These are phyloP conservation scores for Triticum timopheevii DNA, from an alignment of 176 grass and related monocot species.

Conservation along the genomic window DNA sequence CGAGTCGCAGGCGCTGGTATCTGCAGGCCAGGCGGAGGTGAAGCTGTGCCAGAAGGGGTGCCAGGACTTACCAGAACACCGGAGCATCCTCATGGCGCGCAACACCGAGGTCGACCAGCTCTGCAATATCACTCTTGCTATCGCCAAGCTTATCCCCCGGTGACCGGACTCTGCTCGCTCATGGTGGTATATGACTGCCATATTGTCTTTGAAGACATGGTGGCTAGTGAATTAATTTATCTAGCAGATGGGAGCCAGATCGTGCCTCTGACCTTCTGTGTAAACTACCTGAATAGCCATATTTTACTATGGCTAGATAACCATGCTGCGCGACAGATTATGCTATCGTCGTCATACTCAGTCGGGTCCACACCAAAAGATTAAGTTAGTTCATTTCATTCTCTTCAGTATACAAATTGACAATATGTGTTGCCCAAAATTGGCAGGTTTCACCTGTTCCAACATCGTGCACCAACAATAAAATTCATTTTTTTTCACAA, in stretches of 20 bases:
- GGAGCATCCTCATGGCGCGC: slow-evolving; percentile 47
- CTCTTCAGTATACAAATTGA: neutral
- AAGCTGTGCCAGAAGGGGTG: slow-evolving; percentile 61
- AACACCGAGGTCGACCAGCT: slow-evolving; percentile 63
- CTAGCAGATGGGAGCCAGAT: neutral
- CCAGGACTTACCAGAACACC: slow-evolving; percentile 32
- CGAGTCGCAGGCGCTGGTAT: slow-evolving; percentile 46
- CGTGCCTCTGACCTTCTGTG: neutral
- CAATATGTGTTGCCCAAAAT: neutral
- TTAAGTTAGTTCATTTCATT: neutral
- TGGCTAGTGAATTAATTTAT: neutral
- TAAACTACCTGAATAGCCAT: neutral
- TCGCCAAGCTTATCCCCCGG: slow-evolving; percentile 40
- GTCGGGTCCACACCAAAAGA: neutral
- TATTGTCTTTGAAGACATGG: neutral
- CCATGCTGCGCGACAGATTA: neutral
- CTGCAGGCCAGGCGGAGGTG: slow-evolving; percentile 47
- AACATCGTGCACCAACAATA: neutral
- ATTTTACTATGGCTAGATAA: neutral
- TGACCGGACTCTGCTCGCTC: neutral
- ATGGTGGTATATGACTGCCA: neutral
- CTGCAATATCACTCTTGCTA: slow-evolving; percentile 54
- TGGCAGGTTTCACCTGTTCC: neutral
- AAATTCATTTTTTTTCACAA: neutral
- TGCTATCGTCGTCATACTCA: neutral